Conservation (phyloP, 2,329 filamentous ascomycete genomes). For the Periconia sp. region DNA sequence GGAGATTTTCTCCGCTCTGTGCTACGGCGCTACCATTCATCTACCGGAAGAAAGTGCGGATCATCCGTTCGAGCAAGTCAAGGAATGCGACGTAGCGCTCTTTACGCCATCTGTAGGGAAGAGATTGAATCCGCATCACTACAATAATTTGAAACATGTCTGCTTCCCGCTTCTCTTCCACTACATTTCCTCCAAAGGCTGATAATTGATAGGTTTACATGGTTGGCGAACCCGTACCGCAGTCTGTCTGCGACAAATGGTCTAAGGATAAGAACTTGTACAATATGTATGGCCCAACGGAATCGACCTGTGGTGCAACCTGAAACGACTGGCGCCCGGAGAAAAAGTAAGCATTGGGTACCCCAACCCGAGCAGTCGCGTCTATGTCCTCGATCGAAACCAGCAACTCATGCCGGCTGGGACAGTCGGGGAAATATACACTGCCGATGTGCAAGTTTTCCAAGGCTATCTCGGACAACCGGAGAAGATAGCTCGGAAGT, state of each 20-base stretch:
- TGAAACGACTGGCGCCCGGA: constrained; percentile 17
- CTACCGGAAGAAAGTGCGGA: constrained; percentile 14
- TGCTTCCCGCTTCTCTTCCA: neutral
- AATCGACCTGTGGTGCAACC: constrained; percentile 49
- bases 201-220: constrained; percentile 35
- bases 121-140: constrained; percentile 40
- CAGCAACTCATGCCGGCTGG: constrained; percentile 39
- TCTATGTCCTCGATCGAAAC: constrained; percentile 51
- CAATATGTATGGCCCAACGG: constrained; percentile 56
- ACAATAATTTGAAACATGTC: constrained; percentile 29
- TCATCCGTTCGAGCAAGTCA: constrained; percentile 40
- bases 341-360: constrained; percentile 29
- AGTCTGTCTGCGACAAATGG: constrained; percentile 44
- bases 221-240: constrained; percentile 47
- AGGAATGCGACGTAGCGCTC: constrained; percentile 35
- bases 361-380: constrained; percentile 42
- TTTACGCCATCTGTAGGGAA: constrained; percentile 49
- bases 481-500: constrained; percentile 35
- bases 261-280: constrained; percentile 32
- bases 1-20: constrained; percentile 50
- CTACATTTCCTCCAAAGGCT: neutral
- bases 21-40: constrained; percentile 47
- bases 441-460: constrained; percentile 53
- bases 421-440: constrained; percentile 50
- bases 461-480: constrained; percentile 49